Evolutionary conservation across 108 stramenopile species (phyloP), one percentile per base, ranked within the genome.

Genomic region (Pseudonitzschia multiseries): DNA sequence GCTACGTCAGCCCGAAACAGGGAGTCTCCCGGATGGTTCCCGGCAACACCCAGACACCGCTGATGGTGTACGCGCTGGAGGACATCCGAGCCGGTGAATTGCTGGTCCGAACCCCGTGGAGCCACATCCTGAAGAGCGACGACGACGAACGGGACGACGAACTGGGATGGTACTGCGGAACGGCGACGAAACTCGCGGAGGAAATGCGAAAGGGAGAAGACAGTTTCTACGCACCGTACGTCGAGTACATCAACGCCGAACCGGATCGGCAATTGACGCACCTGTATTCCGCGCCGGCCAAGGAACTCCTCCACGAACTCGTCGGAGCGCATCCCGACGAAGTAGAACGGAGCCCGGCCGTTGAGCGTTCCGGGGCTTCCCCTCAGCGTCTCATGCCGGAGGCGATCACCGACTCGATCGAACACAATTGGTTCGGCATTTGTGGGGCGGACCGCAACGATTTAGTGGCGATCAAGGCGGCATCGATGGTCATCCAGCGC

Each of bases 191-290:
- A n/a, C 53, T 82, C 0, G 33, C 29, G 22, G 27, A 79, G 31
- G 86, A 83, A 65, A 63, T 86, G 56, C 41, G 28, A 53, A 21
- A 50, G 5, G 79, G 76, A 18, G 53, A 31, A 27, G 72, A 84
- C 0, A 72, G 71, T 2, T 57, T 80, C 0, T 72, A 71, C 33
- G 81, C 73, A 6, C 89, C 89, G 0, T 89, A 80, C 63, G 73
- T 78, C 0, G 32, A 61, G 20, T 89, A 89, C 46, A 46, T 89
- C 40, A 63, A 71, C 4, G 53, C 60, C 18, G 65, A 73, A 68
- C 54, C 66, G 26, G 44, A 74, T 6, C 20, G 28, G 24, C 75
- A 70, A 22, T 21, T 69, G 4, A 67, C 80, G 22, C 32, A 46
- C 0, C 71, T 77, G 48, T 87, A 84, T 77, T 75, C 77, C 0